These are phyloP conservation scores for Gossypium thurberi DNA, from an alignment of 345 rosid species.

Conservation along the genomic window DNA sequence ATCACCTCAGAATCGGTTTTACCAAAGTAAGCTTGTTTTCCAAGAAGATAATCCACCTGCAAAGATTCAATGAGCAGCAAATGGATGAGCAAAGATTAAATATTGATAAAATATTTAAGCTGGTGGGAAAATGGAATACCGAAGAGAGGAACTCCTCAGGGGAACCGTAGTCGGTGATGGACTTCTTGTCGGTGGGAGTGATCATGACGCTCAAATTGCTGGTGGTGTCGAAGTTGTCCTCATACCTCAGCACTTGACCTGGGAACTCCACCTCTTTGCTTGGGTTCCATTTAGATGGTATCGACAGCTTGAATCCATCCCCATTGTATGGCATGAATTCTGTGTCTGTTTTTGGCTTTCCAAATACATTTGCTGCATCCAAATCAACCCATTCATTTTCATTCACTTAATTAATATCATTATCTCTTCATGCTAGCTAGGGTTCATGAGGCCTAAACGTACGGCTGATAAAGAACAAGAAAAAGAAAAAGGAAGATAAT, in stretches of 20 bases:
- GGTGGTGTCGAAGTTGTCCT: slow-evolving; percentile 80
- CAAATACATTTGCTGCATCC: slow-evolving; percentile 76
- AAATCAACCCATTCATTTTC: background rate
- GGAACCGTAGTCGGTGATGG: slow-evolving; percentile 76
- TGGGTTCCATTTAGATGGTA: slow-evolving; percentile 96
- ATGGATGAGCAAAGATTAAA: background rate
- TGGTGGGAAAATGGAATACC: slow-evolving; percentile 16
- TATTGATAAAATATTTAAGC: too few species aligned
- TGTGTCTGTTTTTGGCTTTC: slow-evolving; percentile 81
- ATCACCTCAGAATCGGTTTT: slow-evolving; percentile 72
- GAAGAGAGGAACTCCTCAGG: slow-evolving; percentile 67
- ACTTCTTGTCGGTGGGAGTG: slow-evolving; percentile 78
- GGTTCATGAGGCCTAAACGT: too few species aligned
- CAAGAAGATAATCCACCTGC: slow-evolving; percentile 77
- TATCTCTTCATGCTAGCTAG: too few species aligned
- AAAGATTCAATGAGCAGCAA: background rate
- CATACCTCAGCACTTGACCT: slow-evolving; percentile 79
- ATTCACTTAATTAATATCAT: too few species aligned
- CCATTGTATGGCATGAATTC: slow-evolving; percentile 68
- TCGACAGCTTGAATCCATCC: slow-evolving; percentile 61
- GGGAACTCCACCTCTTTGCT: slow-evolving; percentile 87
- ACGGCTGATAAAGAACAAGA: too few species aligned
- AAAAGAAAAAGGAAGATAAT: background rate
- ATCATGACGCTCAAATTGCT: slow-evolving; percentile 55
- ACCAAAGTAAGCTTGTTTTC: slow-evolving; percentile 75